A percentile compares a stretch with the other conserved stretches of the same genome.
These are phyloP conservation scores for Balansia obtecta DNA, from an alignment of 2,329 filamentous ascomycete species.

Conservation along the genomic window DNA sequence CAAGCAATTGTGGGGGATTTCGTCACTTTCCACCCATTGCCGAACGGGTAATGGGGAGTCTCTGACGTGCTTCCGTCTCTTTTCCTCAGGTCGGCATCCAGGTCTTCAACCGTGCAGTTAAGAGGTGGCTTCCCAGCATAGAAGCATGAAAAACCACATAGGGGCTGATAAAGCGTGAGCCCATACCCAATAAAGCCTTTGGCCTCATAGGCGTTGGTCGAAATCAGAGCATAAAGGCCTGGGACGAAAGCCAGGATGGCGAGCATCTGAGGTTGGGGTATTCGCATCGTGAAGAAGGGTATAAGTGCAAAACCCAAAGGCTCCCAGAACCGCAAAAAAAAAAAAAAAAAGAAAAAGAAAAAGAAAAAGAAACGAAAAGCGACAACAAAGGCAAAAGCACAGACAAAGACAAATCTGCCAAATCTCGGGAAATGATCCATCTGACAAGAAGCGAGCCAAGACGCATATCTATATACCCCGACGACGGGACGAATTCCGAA, in stretches of 20 bases:
- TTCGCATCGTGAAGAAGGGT: too few species aligned
- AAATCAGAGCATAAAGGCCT: background rate
- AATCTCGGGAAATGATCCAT: too few species aligned
- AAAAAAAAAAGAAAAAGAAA: too few species aligned
- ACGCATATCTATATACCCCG: background rate
- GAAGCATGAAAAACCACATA: conserved; percentile 50
- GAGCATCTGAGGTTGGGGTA: background rate
- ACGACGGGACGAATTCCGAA: background rate
- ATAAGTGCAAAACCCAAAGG: too few species aligned
- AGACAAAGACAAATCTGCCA: too few species aligned
- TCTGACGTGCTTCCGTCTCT: background rate
- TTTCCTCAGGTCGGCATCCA: background rate
- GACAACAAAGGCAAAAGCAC: too few species aligned
- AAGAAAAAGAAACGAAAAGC: too few species aligned
- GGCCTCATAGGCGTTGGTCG: conserved; percentile 2
- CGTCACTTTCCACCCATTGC: conserved; percentile 2
- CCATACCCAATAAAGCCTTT: conserved; percentile 15
- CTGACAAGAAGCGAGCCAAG: too few species aligned
- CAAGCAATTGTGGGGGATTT: conserved; percentile 5
- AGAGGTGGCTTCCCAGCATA: conserved; percentile 13
- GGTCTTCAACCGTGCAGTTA: background rate
- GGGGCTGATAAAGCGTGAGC: conserved; percentile 49
- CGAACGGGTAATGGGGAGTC: background rate
- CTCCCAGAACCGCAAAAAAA: too few species aligned
- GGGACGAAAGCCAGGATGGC: background rate